Conservation (phyloP, 495 filamentous ascomycete genomes). For the Bombardia bombarda region DNA sequence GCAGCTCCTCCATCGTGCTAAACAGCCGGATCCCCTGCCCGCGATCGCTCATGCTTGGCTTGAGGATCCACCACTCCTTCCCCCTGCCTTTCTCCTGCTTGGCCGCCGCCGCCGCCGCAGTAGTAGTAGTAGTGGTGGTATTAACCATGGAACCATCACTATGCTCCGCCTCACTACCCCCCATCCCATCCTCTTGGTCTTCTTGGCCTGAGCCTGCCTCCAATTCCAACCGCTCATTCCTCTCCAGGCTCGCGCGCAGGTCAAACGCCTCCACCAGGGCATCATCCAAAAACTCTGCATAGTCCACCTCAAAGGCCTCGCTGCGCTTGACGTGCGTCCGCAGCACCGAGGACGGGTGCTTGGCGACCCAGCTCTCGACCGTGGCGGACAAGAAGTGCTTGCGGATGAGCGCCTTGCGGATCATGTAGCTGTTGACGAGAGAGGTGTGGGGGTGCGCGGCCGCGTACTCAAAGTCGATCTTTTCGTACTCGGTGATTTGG, state of each 20-base stretch:
- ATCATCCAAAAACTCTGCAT: conserved; percentile 92
- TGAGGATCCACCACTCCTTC: conserved; percentile 88
- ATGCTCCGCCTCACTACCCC: no score
- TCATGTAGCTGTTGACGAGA: conserved; percentile 76
- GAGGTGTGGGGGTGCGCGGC: conserved; percentile 50
- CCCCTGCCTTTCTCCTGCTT: conserved; percentile 4
- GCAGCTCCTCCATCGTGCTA: conserved; percentile 69
- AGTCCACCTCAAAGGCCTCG: conserved; percentile 88
- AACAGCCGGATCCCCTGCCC: conserved; percentile 91
- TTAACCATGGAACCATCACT: no score
- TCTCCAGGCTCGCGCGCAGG: conserved; percentile 63
- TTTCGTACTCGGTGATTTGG: conserved; percentile 83
- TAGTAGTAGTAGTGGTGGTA: no score
- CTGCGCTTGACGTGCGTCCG: conserved; percentile 59
- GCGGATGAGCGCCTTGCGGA: conserved; percentile 94
- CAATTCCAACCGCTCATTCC: conserved; percentile 45
- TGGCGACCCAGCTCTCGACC: conserved; percentile 69
- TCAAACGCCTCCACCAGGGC: conserved; percentile 85
- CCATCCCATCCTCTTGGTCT: no score
- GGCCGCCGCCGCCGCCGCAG: neutral
- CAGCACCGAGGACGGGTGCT: conserved; percentile 66
- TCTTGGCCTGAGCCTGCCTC: no score
- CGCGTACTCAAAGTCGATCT: conserved; percentile 70
- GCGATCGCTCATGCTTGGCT: conserved; percentile 93
- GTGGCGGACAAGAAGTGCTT: conserved; percentile 89